Conservation (phyloP, 2,329 filamentous ascomycete genomes). For the Botrytis byssoidea region DNA sequence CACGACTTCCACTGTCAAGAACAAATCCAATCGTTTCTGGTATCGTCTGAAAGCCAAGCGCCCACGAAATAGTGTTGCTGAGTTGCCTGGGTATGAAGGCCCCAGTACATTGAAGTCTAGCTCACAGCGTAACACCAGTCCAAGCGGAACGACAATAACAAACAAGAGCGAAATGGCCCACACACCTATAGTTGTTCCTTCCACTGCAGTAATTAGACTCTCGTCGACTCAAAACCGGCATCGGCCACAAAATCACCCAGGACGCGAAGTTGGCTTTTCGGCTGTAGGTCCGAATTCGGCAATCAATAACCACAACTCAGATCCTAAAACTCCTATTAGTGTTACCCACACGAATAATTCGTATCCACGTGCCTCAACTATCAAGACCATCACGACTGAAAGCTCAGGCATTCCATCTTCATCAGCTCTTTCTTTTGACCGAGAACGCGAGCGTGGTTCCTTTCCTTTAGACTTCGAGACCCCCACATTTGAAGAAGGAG, state of each 20-base stretch:
- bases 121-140: background rate
- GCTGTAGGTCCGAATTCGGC: background rate
- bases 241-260: background rate
- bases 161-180: background rate
- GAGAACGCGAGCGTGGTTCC: background rate
- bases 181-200: background rate
- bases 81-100: conserved; percentile 15
- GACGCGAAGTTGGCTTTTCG: background rate
- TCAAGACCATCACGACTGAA: conserved; percentile 6
- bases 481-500: background rate
- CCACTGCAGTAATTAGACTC: background rate
- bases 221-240: background rate
- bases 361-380: background rate
- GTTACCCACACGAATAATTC: background rate
- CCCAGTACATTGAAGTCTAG: background rate
- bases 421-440: background rate
- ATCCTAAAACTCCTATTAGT: background rate
- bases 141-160: background rate
- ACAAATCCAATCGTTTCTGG: background rate
- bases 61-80: conserved; percentile 6
- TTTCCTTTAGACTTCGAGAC: background rate
- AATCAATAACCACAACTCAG: background rate
- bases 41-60: background rate
- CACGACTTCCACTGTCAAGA: background rate
- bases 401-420: conserved; percentile 11